Evolutionary conservation across 2,329 filamentous ascomycete genomes (phyloP), one percentile per base, ranked within the genome.

Genomic region (Aspergillus sp.): DNA sequence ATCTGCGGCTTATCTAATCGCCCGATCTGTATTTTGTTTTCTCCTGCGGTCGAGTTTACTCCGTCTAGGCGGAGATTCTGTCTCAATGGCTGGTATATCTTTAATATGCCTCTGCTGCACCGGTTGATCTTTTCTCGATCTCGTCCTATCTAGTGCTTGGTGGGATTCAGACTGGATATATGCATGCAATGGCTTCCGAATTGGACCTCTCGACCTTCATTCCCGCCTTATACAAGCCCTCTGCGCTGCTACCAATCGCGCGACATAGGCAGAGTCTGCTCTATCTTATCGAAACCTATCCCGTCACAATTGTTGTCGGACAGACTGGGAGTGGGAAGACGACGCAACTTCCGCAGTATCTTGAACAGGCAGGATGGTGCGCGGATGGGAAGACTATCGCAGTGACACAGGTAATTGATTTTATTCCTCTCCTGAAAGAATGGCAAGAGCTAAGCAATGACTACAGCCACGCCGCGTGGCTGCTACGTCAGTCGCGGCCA

Each of bases 271-370:
- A 91, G 35, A 77, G 71, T 33, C 67, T 98, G 2, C 72, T 95
- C 2, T 96, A 94, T 60, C 71, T 88, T 10, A 74, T 95, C 37
- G 89, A 96, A 57, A 86, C 76, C 5, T 76, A 77, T 42, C 80
- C 83, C 0, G 80, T 96, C 36, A 89, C 84, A 0, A 85, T 96
- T 31, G 77, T 96, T 8, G 78, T 96, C 34, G 91, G 89, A 6
- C 86, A 95, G 54, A 96, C 91, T 1, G 91, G 91, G 3, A 93
- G 84, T 15, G 88, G 89, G 26, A 96, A 96, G 62, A 94, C 88
- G 1, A 96, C 91, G 0, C 91, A 96, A 55, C 80, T 96, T 26
- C 91, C 91, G 1, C 89, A 95, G 48, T 96, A 82, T 49, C 72
- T 96, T 8, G 80, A 93, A 36, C 71, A 83, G 47, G 84, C 82